Conservation (phyloP, 306 rosid genomes). For the Quercus ilex region DNA sequence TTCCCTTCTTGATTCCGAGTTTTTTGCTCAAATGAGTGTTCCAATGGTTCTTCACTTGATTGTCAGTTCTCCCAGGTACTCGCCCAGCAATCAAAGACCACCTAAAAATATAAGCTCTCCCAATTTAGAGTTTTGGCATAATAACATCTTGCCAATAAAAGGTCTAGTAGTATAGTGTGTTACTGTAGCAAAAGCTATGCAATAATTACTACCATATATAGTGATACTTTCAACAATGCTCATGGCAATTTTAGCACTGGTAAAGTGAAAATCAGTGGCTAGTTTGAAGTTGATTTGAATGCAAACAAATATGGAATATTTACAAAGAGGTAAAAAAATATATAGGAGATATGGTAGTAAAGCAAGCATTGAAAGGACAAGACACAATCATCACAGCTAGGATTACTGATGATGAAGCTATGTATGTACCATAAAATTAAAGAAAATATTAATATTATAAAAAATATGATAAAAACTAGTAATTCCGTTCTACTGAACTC, state of each 20-base stretch:
- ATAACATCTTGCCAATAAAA: background rate
- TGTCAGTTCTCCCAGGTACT: slow-evolving; percentile 75
- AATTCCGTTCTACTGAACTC: too few relatives aligned
- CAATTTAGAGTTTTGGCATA: background rate
- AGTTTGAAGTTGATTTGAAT: too few relatives aligned
- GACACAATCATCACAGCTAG: background rate
- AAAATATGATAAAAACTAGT: too few relatives aligned
- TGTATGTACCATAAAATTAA: background rate
- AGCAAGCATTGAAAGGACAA: background rate
- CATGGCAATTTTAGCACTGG: too few relatives aligned
- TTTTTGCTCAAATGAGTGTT: slow-evolving; percentile 59
- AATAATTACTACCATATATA: too few relatives aligned
- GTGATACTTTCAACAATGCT: too few relatives aligned
- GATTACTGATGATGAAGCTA: background rate
- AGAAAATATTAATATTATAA: too few relatives aligned
- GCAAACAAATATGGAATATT: too few relatives aligned
- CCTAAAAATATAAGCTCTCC: slow-evolving; percentile 15
- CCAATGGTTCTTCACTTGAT: slow-evolving; percentile 71
- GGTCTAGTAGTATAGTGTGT: background rate
- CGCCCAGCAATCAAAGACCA: slow-evolving; percentile 73
- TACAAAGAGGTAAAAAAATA: too few relatives aligned
- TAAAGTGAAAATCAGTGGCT: too few relatives aligned
- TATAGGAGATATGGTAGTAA: too few relatives aligned
- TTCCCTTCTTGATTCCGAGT: slow-evolving; percentile 33
- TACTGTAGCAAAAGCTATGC: too few relatives aligned